phyloP scores from a whole-genome alignment of 1,284 basidiomycete genomes.

The Gomphus bonarii region DNA sequence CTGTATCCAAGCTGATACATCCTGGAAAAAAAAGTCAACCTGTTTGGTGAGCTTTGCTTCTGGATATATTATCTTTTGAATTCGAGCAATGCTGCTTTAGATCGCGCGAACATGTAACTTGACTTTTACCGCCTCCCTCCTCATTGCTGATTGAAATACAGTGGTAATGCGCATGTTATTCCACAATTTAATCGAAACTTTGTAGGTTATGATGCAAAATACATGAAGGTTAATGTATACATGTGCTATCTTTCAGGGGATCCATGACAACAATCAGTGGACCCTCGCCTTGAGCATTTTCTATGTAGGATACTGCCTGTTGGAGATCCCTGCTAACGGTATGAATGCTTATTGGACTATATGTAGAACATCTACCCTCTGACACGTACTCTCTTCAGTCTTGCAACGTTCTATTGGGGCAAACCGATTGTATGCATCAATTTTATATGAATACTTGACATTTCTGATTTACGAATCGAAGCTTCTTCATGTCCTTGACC shows the following conservation, averaged over 20 bases:
- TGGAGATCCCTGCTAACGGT: slow-evolving; percentile 49
- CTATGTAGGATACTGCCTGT: slow-evolving; percentile 46
- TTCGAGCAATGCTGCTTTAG: slow-evolving; percentile 18
- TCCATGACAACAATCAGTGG: slow-evolving; percentile 42
- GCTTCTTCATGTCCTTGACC: slow-evolving; percentile 41
- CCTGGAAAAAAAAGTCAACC: slow-evolving; percentile 31
- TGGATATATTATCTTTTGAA: neutral
- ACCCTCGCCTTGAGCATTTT: slow-evolving; percentile 45
- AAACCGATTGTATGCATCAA: slow-evolving; percentile 36
- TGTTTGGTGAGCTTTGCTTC: slow-evolving; percentile 32
- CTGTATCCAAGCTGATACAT: neutral
- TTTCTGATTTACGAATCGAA: slow-evolving; percentile 14
- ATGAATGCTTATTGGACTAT: neutral
- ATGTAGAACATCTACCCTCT: neutral
- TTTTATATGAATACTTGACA: neutral
- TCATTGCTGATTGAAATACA: slow-evolving; percentile 15
- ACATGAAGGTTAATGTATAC: neutral
- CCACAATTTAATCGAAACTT: slow-evolving; percentile 41
- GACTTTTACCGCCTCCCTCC: neutral
- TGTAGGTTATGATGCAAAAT: slow-evolving; percentile 21
- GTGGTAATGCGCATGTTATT: slow-evolving; percentile 45
- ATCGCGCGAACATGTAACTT: slow-evolving; percentile 42
- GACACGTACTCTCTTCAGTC: slow-evolving; percentile 23
- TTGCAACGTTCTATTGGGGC: slow-evolving; percentile 45
- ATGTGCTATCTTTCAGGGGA: slow-evolving; percentile 24